Evolutionary conservation across 257 asterid species (phyloP).

Genomic region (Linderniella brevidens): DNA sequence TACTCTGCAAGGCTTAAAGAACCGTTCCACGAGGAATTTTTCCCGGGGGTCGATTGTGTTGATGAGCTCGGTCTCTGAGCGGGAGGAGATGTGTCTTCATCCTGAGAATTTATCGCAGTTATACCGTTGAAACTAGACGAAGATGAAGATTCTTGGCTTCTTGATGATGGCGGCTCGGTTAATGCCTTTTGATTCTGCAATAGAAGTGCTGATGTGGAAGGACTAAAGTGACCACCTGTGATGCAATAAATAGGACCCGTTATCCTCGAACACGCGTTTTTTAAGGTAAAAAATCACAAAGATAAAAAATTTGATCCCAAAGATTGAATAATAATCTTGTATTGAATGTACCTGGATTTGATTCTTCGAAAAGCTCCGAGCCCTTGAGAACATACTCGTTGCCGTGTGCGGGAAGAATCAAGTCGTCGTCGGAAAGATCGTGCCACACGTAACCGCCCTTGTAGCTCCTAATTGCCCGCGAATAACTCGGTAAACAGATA

Average conservation of each 20-base stretch:
- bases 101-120: constrained; percentile 49
- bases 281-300: too few species aligned
- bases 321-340: constrained; percentile 1
- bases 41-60: constrained; percentile 39
- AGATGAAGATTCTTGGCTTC: constrained; percentile 81
- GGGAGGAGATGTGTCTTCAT: constrained; percentile 22
- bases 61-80: neutral
- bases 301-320: too few species aligned
- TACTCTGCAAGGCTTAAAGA: constrained; percentile 55
- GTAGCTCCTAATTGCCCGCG: constrained; percentile 43
- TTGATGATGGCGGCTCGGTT: constrained; percentile 67
- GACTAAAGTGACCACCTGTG: constrained; percentile 36
- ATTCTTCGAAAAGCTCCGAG: constrained; percentile 75
- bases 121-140: constrained; percentile 61
- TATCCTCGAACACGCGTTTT: too few species aligned
- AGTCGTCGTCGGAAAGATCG: constrained; percentile 77
- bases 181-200: constrained; percentile 53
- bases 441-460: constrained; percentile 94
- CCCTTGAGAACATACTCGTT: constrained; percentile 92
- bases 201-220: constrained; percentile 35
- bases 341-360: constrained; percentile 25
- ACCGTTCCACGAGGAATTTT: constrained; percentile 52
- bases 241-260: too few species aligned
- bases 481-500: neutral
- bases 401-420: constrained; percentile 79